These are phyloP conservation scores for Trametes villosa DNA, from an alignment of 768 basidiomycete genomes.

Conservation along the genomic window DNA sequence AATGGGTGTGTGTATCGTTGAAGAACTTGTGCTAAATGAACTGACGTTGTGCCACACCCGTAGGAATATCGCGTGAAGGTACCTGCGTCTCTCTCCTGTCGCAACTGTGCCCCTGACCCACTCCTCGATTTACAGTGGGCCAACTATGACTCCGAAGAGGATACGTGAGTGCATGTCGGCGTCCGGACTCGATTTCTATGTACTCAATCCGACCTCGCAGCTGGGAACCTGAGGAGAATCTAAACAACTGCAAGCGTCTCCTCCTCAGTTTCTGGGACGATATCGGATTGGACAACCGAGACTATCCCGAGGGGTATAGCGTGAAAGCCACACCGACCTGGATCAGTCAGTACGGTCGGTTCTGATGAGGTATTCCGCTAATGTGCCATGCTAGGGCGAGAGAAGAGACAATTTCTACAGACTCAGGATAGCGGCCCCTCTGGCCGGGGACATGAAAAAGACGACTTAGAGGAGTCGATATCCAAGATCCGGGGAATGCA, in stretches of 20 bases:
- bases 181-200: too few species aligned
- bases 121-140: constrained; percentile 56
- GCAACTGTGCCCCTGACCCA: background rate
- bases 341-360: constrained; percentile 51
- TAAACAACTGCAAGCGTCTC: constrained; percentile 59
- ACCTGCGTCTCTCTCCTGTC: background rate
- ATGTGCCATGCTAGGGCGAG: constrained; percentile 35
- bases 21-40: too few species aligned
- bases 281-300: constrained; percentile 58
- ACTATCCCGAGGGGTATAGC: constrained; percentile 54
- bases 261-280: constrained; percentile 61
- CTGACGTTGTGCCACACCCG: too few species aligned
- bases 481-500: background rate
- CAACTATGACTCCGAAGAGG: constrained; percentile 56
- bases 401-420: constrained; percentile 42
- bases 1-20: constrained; percentile 70
- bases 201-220: constrained; percentile 38
- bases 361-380: background rate
- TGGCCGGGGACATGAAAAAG: constrained; percentile 16
- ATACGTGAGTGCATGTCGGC: constrained; percentile 53
- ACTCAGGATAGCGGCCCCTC: constrained; percentile 27
- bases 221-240: constrained; percentile 71
- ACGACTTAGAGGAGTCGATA: constrained; percentile 11
- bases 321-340: constrained; percentile 51
- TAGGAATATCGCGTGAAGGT: constrained; percentile 78